A percentile compares a stretch with the other conserved stretches of the same genome.
phyloP scores from a whole-genome alignment of 106 monocot species.

The Dendrobium catenatum region DNA sequence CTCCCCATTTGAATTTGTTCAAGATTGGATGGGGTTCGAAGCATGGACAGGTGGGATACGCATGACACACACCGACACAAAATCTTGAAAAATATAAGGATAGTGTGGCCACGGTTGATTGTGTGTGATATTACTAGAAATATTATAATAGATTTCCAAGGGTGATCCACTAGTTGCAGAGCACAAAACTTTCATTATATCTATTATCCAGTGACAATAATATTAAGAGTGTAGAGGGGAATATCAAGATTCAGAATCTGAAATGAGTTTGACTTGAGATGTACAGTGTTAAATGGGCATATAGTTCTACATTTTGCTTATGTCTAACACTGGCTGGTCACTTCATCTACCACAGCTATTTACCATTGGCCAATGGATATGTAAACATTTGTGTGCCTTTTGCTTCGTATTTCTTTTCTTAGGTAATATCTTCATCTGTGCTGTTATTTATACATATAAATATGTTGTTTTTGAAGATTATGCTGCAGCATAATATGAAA shows the following conservation, averaged over 20 bases:
- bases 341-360: neutral
- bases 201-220: neutral
- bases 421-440: too few relatives aligned
- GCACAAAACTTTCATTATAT: neutral
- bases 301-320: too few relatives aligned
- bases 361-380: neutral
- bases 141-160: neutral
- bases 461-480: too few relatives aligned
- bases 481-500: too few relatives aligned
- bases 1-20: neutral
- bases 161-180: neutral
- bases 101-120: neutral
- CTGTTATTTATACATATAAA: too few relatives aligned
- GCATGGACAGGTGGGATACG: too few relatives aligned
- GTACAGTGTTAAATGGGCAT: neutral
- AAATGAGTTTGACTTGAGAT: neutral
- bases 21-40: too few relatives aligned
- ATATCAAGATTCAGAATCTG: neutral
- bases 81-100: neutral
- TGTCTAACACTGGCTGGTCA: too few relatives aligned
- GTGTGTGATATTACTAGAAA: neutral
- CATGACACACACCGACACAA: too few relatives aligned
- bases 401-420: neutral
- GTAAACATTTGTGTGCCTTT: neutral
- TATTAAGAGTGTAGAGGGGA: neutral